A percentile compares a stretch with the other conserved stretches of the same genome.
Evolutionary conservation across 192 early-diverging fungal genomes (phyloP).

Genomic region (Obelidium mucronatum): DNA sequence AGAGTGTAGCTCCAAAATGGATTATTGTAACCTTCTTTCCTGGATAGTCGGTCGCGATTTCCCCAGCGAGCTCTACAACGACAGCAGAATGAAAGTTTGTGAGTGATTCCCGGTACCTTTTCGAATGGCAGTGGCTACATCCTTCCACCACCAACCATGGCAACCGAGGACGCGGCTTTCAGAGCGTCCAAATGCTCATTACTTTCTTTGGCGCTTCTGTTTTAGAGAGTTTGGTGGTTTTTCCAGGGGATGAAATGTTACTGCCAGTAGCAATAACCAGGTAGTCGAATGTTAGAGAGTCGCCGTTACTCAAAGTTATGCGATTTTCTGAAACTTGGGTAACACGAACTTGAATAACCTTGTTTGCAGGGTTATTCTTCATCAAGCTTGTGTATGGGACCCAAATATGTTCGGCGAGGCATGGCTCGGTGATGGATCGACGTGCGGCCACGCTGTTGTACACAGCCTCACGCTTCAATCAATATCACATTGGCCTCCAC

Average conservation of each 20-base stretch:
- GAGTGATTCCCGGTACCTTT: slow-evolving; percentile 50
- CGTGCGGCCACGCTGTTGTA: slow-evolving; percentile 19
- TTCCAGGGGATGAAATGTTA: slow-evolving; percentile 56
- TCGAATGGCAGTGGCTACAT: too few species aligned
- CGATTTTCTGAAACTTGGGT: slow-evolving; percentile 46
- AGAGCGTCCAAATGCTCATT: slow-evolving; percentile 48
- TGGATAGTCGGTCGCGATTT: slow-evolving; percentile 70
- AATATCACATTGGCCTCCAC: slow-evolving; percentile 23
- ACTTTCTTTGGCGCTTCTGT: slow-evolving; percentile 44
- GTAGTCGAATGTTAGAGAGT: slow-evolving; percentile 68
- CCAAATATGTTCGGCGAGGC: slow-evolving; percentile 40
- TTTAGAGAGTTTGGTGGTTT: slow-evolving; percentile 42
- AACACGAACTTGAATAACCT: slow-evolving; percentile 59
- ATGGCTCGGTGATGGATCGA: slow-evolving; percentile 42
- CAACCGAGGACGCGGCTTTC: slow-evolving; percentile 52
- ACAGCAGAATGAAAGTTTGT: slow-evolving; percentile 47
- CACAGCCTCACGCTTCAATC: slow-evolving; percentile 21
- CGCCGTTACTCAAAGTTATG: slow-evolving; percentile 56
- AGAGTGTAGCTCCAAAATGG: slow-evolving; percentile 58
- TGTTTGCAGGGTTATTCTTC: slow-evolving; percentile 27
- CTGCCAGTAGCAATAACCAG: slow-evolving; percentile 71
- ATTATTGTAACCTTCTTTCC: slow-evolving; percentile 68
- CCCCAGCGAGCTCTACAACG: slow-evolving; percentile 80
- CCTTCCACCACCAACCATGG: slow-evolving; percentile 75
- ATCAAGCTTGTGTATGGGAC: slow-evolving; percentile 51